Base-by-base conservation (phyloP, 148 eudicot genomes). In the Selenicereus undatus region DNA sequence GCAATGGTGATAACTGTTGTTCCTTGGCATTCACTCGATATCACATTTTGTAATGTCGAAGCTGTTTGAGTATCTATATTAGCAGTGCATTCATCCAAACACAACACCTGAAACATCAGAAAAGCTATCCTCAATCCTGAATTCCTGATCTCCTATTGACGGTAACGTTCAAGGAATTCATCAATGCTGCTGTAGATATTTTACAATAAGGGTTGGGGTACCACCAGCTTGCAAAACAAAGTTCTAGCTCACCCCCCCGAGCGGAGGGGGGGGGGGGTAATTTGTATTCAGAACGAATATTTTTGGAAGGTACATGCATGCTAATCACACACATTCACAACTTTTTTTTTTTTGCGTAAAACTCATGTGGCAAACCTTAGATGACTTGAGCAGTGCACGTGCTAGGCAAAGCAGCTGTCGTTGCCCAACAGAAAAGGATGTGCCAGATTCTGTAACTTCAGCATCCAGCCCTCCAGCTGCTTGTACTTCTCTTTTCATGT, bases 81-180 rank as follows among this genome's bases (percentile, higher is more conserved):
- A 84, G 99, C 99, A 29, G 98, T 96, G 91, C 99, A 96, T 80
- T 96, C 98, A 71, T 96, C 99, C 87, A 96, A 86, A 83, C 97
- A 96, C 76, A 96, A 84, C 66, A 96, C 91, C 97, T 93, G 88
- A 75, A 86, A 81, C 74, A 73, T 45, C 82, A 79, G 22, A 72
- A 32, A 35, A 20, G 51, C 72, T 68, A 39, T 7, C 43, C 43
- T 39, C 43, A 69, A 3, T 36, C 42, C 27, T 66, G 30, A 27
- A 56, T 56, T 66, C 11, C 16, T 26, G 11, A 2, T 66, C 35
- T 66, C 27, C 36, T 11, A 27, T 10, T 17, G 16, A 22, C 50
- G 7, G 11, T 39, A 36, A 18, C 42, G 52, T 12, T 72, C 27
- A 42, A 7, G 65, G 71, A 75, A 11, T 36, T 50, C 21, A 79